Percentiles rank a stretch among this genome's conserved stretches.
Conservation (phyloP, 176 grass and related monocot genomes). For the Luzula sylvatica region DNA sequence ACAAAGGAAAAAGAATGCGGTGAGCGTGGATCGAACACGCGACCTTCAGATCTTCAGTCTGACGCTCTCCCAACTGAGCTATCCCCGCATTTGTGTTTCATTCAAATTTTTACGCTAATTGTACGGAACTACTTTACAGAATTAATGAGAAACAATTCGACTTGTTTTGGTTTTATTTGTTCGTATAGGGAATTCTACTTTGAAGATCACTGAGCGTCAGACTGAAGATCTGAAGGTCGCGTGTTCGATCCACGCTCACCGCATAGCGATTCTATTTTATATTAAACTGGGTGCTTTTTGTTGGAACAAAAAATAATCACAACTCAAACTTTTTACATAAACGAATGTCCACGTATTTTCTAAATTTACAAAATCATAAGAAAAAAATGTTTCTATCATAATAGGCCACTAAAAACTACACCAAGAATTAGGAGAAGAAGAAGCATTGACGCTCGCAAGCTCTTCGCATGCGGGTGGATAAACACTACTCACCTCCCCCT, state of each 20-base stretch:
- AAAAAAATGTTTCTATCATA: too few relatives aligned
- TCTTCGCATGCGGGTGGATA: slow-evolving; percentile 52
- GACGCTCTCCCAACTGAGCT: slow-evolving; percentile 89
- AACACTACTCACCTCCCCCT: slow-evolving; percentile 57
- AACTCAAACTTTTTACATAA: too few relatives aligned
- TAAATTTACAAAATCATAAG: too few relatives aligned
- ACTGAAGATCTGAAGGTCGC: slow-evolving; percentile 80
- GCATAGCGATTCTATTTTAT: too few relatives aligned
- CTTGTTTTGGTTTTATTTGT: too few relatives aligned
- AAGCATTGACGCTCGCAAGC: slow-evolving; percentile 32
- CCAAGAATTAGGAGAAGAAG: slow-evolving; percentile 39
- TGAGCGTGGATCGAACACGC: slow-evolving; percentile 62
- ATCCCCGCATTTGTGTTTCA: slow-evolving; percentile 30
- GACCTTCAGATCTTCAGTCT: slow-evolving; percentile 87
- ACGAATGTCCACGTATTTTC: too few relatives aligned
- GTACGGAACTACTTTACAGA: too few relatives aligned
- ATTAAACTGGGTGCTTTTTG: too few relatives aligned
- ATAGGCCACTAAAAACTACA: too few relatives aligned
- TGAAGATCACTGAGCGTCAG: slow-evolving; percentile 60
- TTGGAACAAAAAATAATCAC: too few relatives aligned
- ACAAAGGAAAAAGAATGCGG: slow-evolving; percentile 18
- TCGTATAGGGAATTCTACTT: too few relatives aligned
- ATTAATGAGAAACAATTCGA: too few relatives aligned
- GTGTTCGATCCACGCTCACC: slow-evolving; percentile 67
- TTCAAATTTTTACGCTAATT: not conserved